Base-by-base conservation (phyloP, 2,329 filamentous ascomycete genomes). In the Ophiocordyceps camponoti-leonardi region DNA sequence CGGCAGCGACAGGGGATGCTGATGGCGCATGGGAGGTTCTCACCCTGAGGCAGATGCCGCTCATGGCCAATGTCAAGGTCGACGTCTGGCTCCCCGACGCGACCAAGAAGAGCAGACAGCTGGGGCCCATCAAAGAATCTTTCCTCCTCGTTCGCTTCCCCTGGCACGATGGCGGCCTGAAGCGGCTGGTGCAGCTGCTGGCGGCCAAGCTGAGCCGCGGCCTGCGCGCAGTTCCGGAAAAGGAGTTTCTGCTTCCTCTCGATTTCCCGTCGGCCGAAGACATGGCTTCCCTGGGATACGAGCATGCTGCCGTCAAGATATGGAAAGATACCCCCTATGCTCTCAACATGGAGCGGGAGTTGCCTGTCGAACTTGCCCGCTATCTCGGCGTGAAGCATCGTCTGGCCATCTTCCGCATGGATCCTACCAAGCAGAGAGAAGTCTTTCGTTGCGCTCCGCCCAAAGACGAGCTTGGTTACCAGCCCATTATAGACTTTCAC, bases 1-100 rank as follows among this genome's bases (percentile, higher is more conserved):
- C 44, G 30, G 14, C 12, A 16, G 4, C 46, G 22, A 37, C 28
- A 45, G 14, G 33, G 6, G 22, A 42, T 31, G 23, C 12, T 19
- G 18, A 33, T 30, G 55, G 56, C 60, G 61, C 63, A 22, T 92
- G 84, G 84, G 71, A 78, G 14, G 81, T 84, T 57, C 67, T 86
- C 58, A 86, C 83, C 0, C 75, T 79, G 57, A 67, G 82, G 46
- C 73, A 82, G 51, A 79, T 78, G 51, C 78, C 86, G 1, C 72
- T 71, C 40, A 69, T 96, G 44, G 80, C 85, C 8, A 79, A 78
- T 42, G 70, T 95, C 44, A 71, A 68, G 47, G 70, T 78, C 23
- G 75, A 80, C 54, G 66, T 81, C 42, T 88, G 81, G 81, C 61
- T 81, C 23, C 82, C 83, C 0, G 81, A 86, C 60, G 63, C 71